Evolutionary conservation across 192 early-diverging fungal species (phyloP).

Genomic region (Pecoramyces ruminantium): DNA sequence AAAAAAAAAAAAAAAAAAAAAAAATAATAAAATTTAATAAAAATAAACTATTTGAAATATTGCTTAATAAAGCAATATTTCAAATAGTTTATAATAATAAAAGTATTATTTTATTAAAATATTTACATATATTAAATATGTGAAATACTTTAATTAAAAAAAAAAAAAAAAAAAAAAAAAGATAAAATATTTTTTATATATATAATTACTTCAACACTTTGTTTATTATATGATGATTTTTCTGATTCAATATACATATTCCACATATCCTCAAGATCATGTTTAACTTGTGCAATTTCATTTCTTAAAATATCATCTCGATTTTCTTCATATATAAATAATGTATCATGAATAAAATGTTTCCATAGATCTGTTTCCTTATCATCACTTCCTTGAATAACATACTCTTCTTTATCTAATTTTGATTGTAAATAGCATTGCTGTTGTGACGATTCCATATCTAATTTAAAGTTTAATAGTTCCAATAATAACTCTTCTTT

Average conservation of each 20-base stretch:
- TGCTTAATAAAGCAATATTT: too few relatives aligned
- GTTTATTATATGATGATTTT: not conserved
- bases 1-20: too few relatives aligned
- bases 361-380: not conserved
- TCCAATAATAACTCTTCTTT: not conserved
- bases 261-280: not conserved
- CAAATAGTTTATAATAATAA: too few relatives aligned
- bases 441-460: not conserved
- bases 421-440: not conserved
- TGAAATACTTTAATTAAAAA: too few relatives aligned
- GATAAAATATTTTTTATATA: not conserved
- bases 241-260: not conserved
- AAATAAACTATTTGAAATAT: too few relatives aligned
- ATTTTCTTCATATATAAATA: not conserved
- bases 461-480: not conserved
- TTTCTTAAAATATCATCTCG: not conserved
- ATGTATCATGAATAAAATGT: not conserved
- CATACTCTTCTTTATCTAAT: not conserved
- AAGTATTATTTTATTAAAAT: too few relatives aligned
- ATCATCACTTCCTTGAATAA: not conserved
- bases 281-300: not conserved
- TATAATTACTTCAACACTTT: not conserved
- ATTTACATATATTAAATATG: too few relatives aligned
- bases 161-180: not conserved
- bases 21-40: too few relatives aligned